These are phyloP conservation scores for Xylaria flabelliformis DNA, from an alignment of 495 filamentous ascomycete genomes.

Conservation along the genomic window DNA sequence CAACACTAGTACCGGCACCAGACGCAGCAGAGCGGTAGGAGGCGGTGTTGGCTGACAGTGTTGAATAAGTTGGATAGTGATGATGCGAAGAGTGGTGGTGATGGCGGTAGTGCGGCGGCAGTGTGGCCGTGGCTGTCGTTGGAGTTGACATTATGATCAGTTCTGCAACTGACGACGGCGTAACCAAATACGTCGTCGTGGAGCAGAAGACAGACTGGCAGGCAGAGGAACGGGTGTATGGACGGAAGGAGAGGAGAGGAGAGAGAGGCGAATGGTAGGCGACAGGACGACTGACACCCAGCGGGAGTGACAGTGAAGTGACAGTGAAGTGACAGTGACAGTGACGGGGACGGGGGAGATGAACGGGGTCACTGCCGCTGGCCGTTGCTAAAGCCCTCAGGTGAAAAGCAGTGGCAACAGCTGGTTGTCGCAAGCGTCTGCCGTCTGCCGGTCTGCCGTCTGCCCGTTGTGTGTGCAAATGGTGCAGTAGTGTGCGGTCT, in stretches of 20 bases:
- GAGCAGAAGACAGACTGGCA: conserved; percentile 14
- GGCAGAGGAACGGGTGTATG: conserved; percentile 2
- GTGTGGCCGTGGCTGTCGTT: conserved; percentile 78
- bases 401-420: neutral
- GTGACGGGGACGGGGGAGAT: neutral
- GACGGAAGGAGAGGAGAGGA: neutral
- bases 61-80: conserved; percentile 61
- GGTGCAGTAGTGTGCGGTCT: neutral
- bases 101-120: conserved; percentile 61
- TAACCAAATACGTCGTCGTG: conserved; percentile 14
- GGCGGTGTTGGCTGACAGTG: conserved; percentile 45
- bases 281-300: neutral
- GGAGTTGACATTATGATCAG: conserved; percentile 76
- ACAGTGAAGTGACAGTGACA: conserved; percentile 6
- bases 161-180: conserved; percentile 14
- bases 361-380: neutral
- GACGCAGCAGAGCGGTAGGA: conserved; percentile 55
- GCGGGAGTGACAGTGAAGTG: conserved; percentile 10
- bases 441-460: neutral
- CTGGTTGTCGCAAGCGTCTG: neutral
- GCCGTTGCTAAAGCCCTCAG: neutral
- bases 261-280: neutral
- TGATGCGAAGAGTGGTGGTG: conserved; percentile 72
- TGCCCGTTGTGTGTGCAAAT: neutral
- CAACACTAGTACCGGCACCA: conserved; percentile 34